phyloP scores from a whole-genome alignment of 352 stramenopile species.

The Globisporangium apiculatum region DNA sequence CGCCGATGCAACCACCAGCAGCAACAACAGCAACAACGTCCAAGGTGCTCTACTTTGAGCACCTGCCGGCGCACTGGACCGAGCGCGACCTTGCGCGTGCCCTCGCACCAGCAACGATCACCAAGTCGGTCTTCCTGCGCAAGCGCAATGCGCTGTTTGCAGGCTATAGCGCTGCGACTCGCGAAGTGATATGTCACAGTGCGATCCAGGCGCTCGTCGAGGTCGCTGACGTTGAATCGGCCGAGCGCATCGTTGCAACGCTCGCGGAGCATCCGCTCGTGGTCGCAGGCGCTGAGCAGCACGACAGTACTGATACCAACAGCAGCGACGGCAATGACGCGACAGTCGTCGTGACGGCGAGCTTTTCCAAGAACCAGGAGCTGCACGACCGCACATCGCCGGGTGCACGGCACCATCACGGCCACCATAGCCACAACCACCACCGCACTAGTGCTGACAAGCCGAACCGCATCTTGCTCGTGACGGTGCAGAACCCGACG shows the following conservation, averaged over 20 bases:
- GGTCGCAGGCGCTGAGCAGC: slow-evolving; percentile 1
- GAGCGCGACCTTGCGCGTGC: slow-evolving; percentile 24
- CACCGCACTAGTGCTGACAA: slow-evolving; percentile 6
- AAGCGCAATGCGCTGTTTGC: slow-evolving; percentile 49
- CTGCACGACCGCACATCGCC: slow-evolving; percentile 26
- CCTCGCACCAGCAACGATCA: slow-evolving; percentile 17
- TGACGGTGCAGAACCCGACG: slow-evolving; percentile 62
- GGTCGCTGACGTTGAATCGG: slow-evolving; percentile 22
- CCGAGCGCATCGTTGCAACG: slow-evolving; percentile 20
- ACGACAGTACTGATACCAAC: not conserved
- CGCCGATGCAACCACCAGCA: no score
- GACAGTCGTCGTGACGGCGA: slow-evolving; percentile 16
- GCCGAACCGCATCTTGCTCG: slow-evolving; percentile 51
- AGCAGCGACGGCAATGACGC: slow-evolving; percentile 9
- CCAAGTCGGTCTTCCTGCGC: slow-evolving; percentile 40
- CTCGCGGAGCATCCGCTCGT: slow-evolving; percentile 21
- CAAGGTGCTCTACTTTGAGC: slow-evolving; percentile 50
- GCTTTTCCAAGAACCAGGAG: slow-evolving; percentile 62
- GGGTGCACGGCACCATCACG: slow-evolving; percentile 4
- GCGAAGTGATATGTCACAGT: slow-evolving; percentile 21
- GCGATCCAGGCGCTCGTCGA: slow-evolving; percentile 46
- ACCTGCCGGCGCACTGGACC: slow-evolving; percentile 38
- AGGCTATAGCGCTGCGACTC: slow-evolving; percentile 25
- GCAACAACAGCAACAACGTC: slow-evolving; percentile 8
- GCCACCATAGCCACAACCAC: slow-evolving; percentile 3